Percentiles rank a stretch among this genome's conserved stretches.
These are phyloP conservation scores for Globisporangium abappressorium DNA, from an alignment of 352 stramenopile species.

Conservation along the genomic window DNA sequence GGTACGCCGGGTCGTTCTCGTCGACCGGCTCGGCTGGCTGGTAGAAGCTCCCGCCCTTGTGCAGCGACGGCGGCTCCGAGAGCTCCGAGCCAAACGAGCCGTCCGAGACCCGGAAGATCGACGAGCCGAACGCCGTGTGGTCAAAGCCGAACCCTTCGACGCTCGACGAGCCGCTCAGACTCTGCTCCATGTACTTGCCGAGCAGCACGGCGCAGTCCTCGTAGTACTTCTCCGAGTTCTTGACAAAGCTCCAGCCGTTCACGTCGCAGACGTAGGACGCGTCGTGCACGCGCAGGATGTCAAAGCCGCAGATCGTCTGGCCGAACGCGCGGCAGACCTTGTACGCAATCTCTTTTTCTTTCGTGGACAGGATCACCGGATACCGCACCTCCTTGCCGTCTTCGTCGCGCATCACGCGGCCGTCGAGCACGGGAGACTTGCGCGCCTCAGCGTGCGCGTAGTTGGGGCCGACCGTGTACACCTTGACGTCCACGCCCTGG, in stretches of 20 bases:
- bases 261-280: slow-evolving; percentile 99
- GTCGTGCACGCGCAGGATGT: slow-evolving; percentile 94
- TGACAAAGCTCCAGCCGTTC: slow-evolving; percentile 99
- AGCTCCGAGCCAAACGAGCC: slow-evolving; percentile 45
- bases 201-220: slow-evolving; percentile 97
- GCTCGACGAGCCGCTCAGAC: slow-evolving; percentile 28
- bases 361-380: slow-evolving; percentile 97
- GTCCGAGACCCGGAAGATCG: slow-evolving; percentile 60
- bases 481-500: slow-evolving; percentile 99
- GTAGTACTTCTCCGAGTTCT: slow-evolving; percentile 99
- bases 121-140: slow-evolving; percentile 50
- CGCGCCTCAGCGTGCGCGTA: slow-evolving; percentile 99
- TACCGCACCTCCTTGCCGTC: slow-evolving; percentile 99
- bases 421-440: slow-evolving; percentile 99
- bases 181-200: slow-evolving; percentile 71
- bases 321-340: slow-evolving; percentile 80
- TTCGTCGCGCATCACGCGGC: slow-evolving; percentile 95
- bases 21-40: slow-evolving; percentile 19
- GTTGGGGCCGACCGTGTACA: slow-evolving; percentile 97
- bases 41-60: slow-evolving; percentile 19
- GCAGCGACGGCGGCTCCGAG: slow-evolving; percentile 47
- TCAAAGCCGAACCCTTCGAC: slow-evolving; percentile 51
- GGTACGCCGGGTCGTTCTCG: slow-evolving; percentile 25
- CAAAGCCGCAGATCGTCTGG: slow-evolving; percentile 98
- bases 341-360: slow-evolving; percentile 98